phyloP scores from a whole-genome alignment of 2,329 filamentous ascomycete species.

The Paecilomyces variotii region DNA sequence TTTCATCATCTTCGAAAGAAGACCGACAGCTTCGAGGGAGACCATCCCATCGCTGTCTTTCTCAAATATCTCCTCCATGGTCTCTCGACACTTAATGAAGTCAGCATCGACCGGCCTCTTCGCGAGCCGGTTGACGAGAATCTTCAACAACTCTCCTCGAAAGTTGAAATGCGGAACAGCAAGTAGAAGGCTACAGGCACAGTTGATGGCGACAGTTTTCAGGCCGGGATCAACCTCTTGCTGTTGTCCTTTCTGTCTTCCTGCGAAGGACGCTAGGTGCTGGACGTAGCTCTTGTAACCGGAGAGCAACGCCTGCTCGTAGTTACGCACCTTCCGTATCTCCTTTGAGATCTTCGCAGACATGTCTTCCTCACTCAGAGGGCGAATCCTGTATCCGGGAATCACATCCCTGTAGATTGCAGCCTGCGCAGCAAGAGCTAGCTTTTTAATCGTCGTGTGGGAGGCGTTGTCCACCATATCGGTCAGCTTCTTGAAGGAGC shows the following conservation, averaged over 20 bases:
- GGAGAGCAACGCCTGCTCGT: slow-evolving; percentile 77
- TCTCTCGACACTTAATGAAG: slow-evolving; percentile 67
- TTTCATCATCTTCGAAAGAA: slow-evolving; percentile 94
- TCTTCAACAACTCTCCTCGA: slow-evolving; percentile 75
- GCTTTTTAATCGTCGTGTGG: slow-evolving; percentile 68
- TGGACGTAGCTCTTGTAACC: slow-evolving; percentile 82
- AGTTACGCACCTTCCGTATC: slow-evolving; percentile 69
- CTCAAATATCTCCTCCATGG: slow-evolving; percentile 72
- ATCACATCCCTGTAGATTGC: slow-evolving; percentile 94
- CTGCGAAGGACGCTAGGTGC: slow-evolving; percentile 61
- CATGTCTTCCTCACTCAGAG: slow-evolving; percentile 64
- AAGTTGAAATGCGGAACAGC: slow-evolving; percentile 97
- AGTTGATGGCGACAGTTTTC: slow-evolving; percentile 71
- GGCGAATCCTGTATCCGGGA: slow-evolving; percentile 88
- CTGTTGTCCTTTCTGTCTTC: slow-evolving; percentile 39
- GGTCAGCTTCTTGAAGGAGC: slow-evolving; percentile 68
- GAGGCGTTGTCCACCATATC: slow-evolving; percentile 58
- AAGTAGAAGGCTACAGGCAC: slow-evolving; percentile 71
- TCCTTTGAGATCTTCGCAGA: slow-evolving; percentile 84
- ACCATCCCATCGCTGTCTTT: slow-evolving; percentile 86
- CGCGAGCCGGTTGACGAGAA: slow-evolving; percentile 77
- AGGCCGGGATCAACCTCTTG: slow-evolving; percentile 38
- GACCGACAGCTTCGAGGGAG: slow-evolving; percentile 74
- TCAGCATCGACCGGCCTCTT: slow-evolving; percentile 63
- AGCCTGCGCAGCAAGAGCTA: slow-evolving; percentile 78